Base-by-base conservation (phyloP, 768 basidiomycete species). In the Termitomyces sp. region DNA sequence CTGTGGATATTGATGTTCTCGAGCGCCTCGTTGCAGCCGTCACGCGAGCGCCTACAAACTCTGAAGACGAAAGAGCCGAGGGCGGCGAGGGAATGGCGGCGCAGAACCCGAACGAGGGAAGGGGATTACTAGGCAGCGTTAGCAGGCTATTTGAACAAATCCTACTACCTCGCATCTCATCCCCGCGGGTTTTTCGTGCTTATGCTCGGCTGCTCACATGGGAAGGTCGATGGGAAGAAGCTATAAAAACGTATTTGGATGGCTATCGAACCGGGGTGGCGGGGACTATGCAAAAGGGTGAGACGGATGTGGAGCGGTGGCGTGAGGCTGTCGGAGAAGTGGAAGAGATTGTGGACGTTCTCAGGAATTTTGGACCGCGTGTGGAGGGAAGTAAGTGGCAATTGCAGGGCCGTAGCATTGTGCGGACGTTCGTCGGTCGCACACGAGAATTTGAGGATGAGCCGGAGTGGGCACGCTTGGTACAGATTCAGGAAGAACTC, bases 401-500 rank as follows among this genome's bases (percentile, higher is more conserved):
- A 68, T 79, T 90, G 63, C 92, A 96, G 70, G 91, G 85, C 43
- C 79, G 88, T 52, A 94, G 92, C 58, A 77, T 98, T 54, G 80
- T 98, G 56, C 77, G 95, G 71, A 88, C 86, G 50, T 98, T 98
- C 70, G 80, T 91, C 71, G 95, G 90, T 7, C 77, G 90, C 57
- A 92, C 90, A 56, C 85, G 77, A 69, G 90, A 85, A 38, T 98
- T 94, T 60, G 90, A 88, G 68, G 94, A 94, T 50, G 90, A 97
- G 67, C 79, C 84, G 4, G 93, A 93, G 73, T 98, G 90, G 87
- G 67, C 74, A 26, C 74, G 76, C 58, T 73, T 98, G 64, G 74
- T 76, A 63, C 81, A 77, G 57, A 67, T 93, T 62, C 74, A 84
- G 64, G 83, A 85, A 41, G 88, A 90, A 48, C 62, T 90, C 58